A percentile compares a stretch with the other conserved stretches of the same genome.
Evolutionary conservation across 2,329 filamentous ascomycete species (phyloP).

Genomic region (Aspergillus jensenii): DNA sequence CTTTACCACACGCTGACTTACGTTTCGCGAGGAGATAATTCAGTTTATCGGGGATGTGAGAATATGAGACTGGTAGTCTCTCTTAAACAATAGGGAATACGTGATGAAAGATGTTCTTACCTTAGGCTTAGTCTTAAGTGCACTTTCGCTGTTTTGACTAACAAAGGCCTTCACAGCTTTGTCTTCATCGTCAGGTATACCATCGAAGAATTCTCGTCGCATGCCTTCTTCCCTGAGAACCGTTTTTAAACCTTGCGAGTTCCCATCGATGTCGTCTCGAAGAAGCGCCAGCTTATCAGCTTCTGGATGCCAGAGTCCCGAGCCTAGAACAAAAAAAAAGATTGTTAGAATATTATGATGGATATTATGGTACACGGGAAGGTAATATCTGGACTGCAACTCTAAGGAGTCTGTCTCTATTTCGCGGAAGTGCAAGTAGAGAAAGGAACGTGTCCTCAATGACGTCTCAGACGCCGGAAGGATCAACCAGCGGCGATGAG

Average conservation of each 20-base stretch:
- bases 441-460: not conserved
- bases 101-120: constrained; percentile 48
- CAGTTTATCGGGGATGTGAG: not conserved
- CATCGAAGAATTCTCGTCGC: constrained; percentile 64
- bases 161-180: constrained; percentile 70
- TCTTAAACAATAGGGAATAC: not conserved
- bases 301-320: constrained; percentile 80
- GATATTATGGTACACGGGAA: not conserved
- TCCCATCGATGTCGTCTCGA: constrained; percentile 72
- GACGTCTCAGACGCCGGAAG: not conserved
- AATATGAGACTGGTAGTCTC: not conserved
- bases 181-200: constrained; percentile 54
- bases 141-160: constrained; percentile 67
- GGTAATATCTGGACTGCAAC: not conserved
- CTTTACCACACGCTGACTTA: not conserved
- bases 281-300: constrained; percentile 64
- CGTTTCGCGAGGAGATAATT: not conserved
- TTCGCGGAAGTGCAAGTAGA: not conserved
- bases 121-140: constrained; percentile 84
- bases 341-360: constrained; percentile 9
- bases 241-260: constrained; percentile 67
- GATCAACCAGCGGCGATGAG: not conserved
- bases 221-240: constrained; percentile 63
- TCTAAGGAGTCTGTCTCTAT: too few relatives aligned
- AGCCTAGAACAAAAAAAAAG: constrained; percentile 50